Percentiles rank a stretch among this genome's conserved stretches.
Evolutionary conservation across 2,329 filamentous ascomycete species (phyloP).

Genomic region (Nothophaeocryptopus gaeumannii): DNA sequence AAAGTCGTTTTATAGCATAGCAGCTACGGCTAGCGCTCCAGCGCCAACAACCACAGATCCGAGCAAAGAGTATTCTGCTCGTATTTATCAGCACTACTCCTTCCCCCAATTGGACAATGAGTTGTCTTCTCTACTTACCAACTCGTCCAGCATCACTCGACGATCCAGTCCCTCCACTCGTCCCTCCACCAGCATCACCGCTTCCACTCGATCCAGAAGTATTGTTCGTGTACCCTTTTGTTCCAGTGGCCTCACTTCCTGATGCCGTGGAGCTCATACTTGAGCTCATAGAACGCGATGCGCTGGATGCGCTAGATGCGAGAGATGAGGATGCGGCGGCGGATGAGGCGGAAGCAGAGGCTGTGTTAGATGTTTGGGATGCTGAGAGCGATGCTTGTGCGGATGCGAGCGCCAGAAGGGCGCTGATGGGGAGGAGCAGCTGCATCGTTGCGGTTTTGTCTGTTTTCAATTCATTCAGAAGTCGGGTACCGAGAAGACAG

Average conservation of each 20-base stretch:
- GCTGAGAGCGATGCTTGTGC: no score
- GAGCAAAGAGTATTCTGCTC: background rate
- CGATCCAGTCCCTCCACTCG: background rate
- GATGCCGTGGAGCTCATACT: background rate
- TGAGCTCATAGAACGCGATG: background rate
- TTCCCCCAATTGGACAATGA: background rate
- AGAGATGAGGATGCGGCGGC: background rate
- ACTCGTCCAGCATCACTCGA: background rate
- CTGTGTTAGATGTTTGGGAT: no score
- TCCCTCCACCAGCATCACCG: background rate
- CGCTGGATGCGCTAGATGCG: background rate
- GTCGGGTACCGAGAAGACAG: no score
- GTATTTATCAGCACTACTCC: background rate
- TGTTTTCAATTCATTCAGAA: no score
- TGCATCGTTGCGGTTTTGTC: no score
- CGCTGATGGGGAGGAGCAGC: no score
- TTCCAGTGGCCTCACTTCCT: background rate
- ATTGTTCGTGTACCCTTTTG: background rate
- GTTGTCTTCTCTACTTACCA: background rate
- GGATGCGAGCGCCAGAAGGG: no score
- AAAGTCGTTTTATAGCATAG: background rate
- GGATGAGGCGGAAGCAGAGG: no score
- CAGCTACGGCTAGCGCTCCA: background rate
- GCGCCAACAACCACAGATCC: background rate
- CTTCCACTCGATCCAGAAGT: background rate